phyloP scores from a whole-genome alignment of 176 grass and related monocot genomes.

The Phoenix roebelenii region DNA sequence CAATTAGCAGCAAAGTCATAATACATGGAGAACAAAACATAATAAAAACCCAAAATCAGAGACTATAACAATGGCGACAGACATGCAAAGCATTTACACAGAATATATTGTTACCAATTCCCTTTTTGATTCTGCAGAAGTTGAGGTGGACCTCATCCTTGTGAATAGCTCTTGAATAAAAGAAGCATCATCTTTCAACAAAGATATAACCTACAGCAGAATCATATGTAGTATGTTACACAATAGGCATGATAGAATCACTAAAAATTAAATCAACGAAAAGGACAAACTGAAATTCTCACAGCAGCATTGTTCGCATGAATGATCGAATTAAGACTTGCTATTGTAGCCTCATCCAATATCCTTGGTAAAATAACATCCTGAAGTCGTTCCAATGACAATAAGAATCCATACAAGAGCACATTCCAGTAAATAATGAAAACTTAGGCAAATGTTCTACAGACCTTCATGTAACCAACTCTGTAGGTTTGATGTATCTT shows the following conservation, averaged over 20 bases:
- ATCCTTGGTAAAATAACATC: constrained; percentile 90
- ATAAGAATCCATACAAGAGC: constrained; percentile 17
- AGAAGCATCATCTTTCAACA: constrained; percentile 82
- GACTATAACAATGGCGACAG: background rate
- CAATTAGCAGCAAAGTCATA: too few species aligned
- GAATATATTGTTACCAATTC: constrained; percentile 52
- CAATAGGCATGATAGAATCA: constrained; percentile 16
- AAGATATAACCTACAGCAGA: constrained; percentile 77
- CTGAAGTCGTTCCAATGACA: constrained; percentile 21
- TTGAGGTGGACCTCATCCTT: constrained; percentile 61
- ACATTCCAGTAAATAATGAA: constrained; percentile 1
- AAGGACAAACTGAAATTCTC: constrained; percentile 35
- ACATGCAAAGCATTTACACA: constrained; percentile 10
- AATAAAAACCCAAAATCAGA: too few species aligned
- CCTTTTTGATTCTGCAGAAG: constrained; percentile 60
- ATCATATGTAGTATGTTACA: constrained; percentile 10
- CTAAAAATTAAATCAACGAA: constrained; percentile 7
- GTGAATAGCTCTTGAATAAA: constrained; percentile 94
- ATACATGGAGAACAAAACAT: too few species aligned
- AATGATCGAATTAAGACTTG: constrained; percentile 82
- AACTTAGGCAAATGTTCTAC: background rate
- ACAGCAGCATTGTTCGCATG: constrained; percentile 89
- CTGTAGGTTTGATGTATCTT: constrained; percentile 81
- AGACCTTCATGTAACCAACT: constrained; percentile 86
- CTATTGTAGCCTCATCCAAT: constrained; percentile 77